Evolutionary conservation across 495 filamentous ascomycete genomes (phyloP), one percentile per base, ranked within the genome.

Genomic region (Barbatosphaeria neglecta): DNA sequence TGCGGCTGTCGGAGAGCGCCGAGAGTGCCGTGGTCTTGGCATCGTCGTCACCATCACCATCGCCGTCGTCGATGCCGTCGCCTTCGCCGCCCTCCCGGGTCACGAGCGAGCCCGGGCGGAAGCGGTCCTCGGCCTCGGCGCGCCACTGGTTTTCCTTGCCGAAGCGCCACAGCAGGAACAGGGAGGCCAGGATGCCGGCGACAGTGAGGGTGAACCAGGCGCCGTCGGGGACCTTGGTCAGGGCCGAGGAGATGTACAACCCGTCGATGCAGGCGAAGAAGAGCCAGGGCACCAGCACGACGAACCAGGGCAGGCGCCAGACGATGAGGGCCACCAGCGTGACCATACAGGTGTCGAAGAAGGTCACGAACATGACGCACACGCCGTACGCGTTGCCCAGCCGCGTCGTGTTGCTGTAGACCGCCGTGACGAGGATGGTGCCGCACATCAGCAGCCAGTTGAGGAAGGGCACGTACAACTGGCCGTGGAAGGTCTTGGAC

Each of bases 361-460:
- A 85, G 4, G 83, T 84, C 13, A 86, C 83, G 37, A 83, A 73
- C 44, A 85, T 82, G 51, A 87, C 83, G 48, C 83, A 87, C 6
- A 83, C 78, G 22, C 64, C 64, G 40, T 67, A 74, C 0, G 70
- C 70, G 38, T 72, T 70, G 24, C 70, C 70, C 11, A 74, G 60
- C 4, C 64, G 55, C 11, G 74, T 74, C 1, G 76, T 80, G 54
- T 87, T 85, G 46, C 75, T 83, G 60, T 84, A 87, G 15, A 84
- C 76, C 2, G 74, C 77, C 0, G 83, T 83, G 20, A 87, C 77
- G 18, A 86, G 65, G n/a, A 87, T 70, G 1, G 81, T 78, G n/a
- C 83, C 83, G 43, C 82, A 63, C 78, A 87, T 82, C 45, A 87
- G 61, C 16, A 87, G 57, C 81, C 81, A 86, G 55, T 87, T 87